These are phyloP conservation scores for Malus sieversii DNA, from an alignment of 306 rosid species.

Conservation along the genomic window DNA sequence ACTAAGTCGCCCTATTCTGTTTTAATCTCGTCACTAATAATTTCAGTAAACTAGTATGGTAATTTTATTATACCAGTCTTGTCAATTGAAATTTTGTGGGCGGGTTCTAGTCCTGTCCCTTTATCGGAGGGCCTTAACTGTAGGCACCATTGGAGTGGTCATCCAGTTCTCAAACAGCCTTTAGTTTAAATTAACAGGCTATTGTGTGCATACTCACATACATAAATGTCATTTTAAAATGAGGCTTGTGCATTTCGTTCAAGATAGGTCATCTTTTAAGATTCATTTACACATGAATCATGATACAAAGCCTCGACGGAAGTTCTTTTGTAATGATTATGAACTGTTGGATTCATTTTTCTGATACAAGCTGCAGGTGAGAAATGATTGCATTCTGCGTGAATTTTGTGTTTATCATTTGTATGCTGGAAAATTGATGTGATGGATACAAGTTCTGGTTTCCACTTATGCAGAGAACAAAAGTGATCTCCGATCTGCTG, in stretches of 20 bases:
- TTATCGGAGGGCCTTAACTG: neutral
- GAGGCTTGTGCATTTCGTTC: neutral
- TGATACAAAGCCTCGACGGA: neutral
- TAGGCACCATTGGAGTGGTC: neutral
- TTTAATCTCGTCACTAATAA: no score
- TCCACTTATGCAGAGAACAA: constrained; percentile 70
- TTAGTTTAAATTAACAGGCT: neutral
- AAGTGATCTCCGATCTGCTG: constrained; percentile 84
- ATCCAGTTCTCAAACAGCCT: neutral
- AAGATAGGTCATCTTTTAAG: neutral
- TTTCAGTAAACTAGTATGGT: no score
- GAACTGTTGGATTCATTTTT: neutral
- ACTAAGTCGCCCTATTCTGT: no score
- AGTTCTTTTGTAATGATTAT: neutral
- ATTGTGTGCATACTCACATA: neutral
- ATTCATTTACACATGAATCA: neutral
- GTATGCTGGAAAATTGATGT: neutral
- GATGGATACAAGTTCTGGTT: constrained; percentile 1
- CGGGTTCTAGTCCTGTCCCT: neutral
- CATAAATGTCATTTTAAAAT: neutral
- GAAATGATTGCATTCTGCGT: neutral
- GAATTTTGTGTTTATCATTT: neutral
- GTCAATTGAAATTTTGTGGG: neutral
- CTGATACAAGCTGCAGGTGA: neutral
- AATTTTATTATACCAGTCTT: neutral